A percentile compares a stretch with the other conserved stretches of the same genome.
Evolutionary conservation across 2,329 filamentous ascomycete species (phyloP).

Genomic region (Hymenoscyphus linearis): DNA sequence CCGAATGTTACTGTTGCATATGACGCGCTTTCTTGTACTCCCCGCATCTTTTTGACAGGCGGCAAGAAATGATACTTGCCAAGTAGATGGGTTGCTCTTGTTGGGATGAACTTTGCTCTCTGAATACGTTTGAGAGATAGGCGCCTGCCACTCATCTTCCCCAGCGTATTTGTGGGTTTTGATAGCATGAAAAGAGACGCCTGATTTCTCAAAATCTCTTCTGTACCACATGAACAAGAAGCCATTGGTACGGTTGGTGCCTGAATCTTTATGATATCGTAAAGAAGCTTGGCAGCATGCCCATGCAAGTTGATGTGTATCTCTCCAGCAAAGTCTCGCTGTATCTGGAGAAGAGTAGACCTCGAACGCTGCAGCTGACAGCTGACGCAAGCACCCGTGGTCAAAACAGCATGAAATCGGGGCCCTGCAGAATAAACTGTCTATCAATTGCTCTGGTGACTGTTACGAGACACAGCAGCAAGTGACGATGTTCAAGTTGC

Average conservation of each 20-base stretch:
- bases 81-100: not conserved
- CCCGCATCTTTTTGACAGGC: not conserved
- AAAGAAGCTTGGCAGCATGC: not conserved
- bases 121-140: not conserved
- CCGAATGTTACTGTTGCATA: not conserved
- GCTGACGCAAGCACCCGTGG: slow-evolving; percentile 19
- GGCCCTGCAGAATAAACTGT: slow-evolving; percentile 21
- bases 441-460: not conserved
- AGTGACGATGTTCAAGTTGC: not conserved
- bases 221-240: not conserved
- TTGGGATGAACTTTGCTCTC: not conserved
- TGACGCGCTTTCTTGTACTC: not conserved
- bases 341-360: slow-evolving; percentile 2
- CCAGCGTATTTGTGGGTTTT: not conserved
- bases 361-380: slow-evolving; percentile 25
- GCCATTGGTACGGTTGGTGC: not conserved
- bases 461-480: not conserved
- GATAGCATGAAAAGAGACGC: not conserved
- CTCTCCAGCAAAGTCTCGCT: not conserved
- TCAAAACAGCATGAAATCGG: slow-evolving; percentile 26
- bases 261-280: not conserved
- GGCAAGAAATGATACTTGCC: not conserved
- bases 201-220: not conserved
- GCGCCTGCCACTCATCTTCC: not conserved
- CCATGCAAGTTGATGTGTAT: not conserved